Percentiles rank a stretch among this genome's conserved stretches.
phyloP scores from a whole-genome alignment of 2,329 filamentous ascomycete species.

The Botrytis fabae region DNA sequence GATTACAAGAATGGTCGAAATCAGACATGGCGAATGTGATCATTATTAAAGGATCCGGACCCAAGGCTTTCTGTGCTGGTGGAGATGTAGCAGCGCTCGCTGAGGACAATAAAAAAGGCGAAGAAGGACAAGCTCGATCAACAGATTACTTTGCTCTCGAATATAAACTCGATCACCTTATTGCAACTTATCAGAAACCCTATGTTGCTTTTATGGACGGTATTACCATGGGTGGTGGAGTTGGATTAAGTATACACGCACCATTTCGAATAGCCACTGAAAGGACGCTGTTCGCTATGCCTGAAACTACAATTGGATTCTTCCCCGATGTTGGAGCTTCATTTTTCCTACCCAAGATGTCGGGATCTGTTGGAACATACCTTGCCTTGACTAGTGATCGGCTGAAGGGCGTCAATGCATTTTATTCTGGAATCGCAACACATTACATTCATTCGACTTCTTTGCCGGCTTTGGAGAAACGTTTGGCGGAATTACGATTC shows the following conservation, averaged over 20 bases:
- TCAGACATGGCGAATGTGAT: conserved; percentile 92
- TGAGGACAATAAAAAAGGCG: conserved; percentile 65
- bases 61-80: conserved; percentile 86
- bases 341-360: conserved; percentile 90
- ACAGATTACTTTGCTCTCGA: conserved; percentile 88
- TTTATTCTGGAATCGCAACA: conserved; percentile 89
- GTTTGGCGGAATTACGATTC: conserved; percentile 87
- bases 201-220: conserved; percentile 97
- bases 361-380: conserved; percentile 86
- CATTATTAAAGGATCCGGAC: conserved; percentile 85
- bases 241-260: conserved; percentile 90
- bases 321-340: conserved; percentile 97
- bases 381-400: conserved; percentile 87
- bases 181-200: conserved; percentile 90
- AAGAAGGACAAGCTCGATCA: conserved; percentile 71
- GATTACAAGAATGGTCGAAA: conserved; percentile 90
- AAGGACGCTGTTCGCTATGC: conserved; percentile 95
- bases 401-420: conserved; percentile 78
- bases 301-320: conserved; percentile 96
- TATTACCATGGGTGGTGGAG: conserved; percentile 97
- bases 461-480: conserved; percentile 76
- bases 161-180: conserved; percentile 94
- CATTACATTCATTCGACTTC: conserved; percentile 94
- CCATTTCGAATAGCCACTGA: conserved; percentile 97
- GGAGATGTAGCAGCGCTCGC: conserved; percentile 86